Conservation (phyloP, 78 protist genomes). For the Bigelowiella natans region DNA sequence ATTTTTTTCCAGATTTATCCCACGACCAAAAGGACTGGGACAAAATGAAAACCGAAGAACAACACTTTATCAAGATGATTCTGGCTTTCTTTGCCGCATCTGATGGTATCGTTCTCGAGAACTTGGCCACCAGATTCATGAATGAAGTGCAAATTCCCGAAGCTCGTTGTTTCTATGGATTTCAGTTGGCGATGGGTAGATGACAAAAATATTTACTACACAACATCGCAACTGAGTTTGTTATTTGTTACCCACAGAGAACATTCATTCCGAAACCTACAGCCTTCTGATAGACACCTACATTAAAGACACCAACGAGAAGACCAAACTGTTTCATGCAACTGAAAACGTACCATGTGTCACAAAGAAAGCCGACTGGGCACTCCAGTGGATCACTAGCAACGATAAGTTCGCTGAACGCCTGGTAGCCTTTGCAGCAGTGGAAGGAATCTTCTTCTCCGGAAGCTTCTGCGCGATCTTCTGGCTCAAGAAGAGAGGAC, state of each 20-base stretch:
- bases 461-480: slow-evolving; percentile 91
- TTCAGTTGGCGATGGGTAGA: slow-evolving; percentile 87
- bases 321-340: slow-evolving; percentile 72
- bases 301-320: slow-evolving; percentile 58
- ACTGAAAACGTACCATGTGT: slow-evolving; percentile 81
- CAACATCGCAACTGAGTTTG: not conserved
- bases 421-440: slow-evolving; percentile 92
- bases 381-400: slow-evolving; percentile 76
- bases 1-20: too few relatives aligned
- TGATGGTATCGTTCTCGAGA: slow-evolving; percentile 96
- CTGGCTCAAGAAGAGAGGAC: slow-evolving; percentile 90
- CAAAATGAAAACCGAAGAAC: slow-evolving; percentile 69
- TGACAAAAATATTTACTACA: not conserved
- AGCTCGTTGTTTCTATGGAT: slow-evolving; percentile 95
- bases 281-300: slow-evolving; percentile 85
- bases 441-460: slow-evolving; percentile 97
- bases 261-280: slow-evolving; percentile 31
- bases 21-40: slow-evolving; percentile 57
- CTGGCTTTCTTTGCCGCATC: slow-evolving; percentile 92
- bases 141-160: slow-evolving; percentile 90
- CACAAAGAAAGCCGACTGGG: slow-evolving; percentile 91
- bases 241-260: not conserved
- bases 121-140: slow-evolving; percentile 75
- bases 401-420: slow-evolving; percentile 72
- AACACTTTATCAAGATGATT: slow-evolving; percentile 61